Evolutionary conservation across 2,329 filamentous ascomycete genomes (phyloP).

Genomic region (Dothistroma pini): DNA sequence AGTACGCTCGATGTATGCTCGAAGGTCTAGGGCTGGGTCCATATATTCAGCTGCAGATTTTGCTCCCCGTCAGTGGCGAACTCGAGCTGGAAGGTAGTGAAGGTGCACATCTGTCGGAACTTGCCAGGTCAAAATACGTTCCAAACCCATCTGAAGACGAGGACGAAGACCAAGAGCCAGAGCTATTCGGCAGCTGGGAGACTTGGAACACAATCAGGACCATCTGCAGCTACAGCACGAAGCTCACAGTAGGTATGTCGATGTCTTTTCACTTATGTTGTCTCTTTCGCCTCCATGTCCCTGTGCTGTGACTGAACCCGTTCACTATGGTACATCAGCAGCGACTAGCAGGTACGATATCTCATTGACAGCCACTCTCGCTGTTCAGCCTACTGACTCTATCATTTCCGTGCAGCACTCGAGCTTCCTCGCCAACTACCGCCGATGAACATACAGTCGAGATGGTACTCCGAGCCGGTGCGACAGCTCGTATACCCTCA

Average conservation of each 20-base stretch:
- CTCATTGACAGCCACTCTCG: not conserved
- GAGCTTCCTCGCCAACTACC: constrained; percentile 59
- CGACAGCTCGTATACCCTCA: constrained; percentile 53
- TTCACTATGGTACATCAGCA: not conserved
- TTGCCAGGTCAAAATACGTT: constrained; percentile 38
- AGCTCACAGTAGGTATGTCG: constrained; percentile 76
- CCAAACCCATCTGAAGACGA: constrained; percentile 17
- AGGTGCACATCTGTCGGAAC: constrained; percentile 51
- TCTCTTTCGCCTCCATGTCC: constrained; percentile 4
- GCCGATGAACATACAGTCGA: constrained; percentile 51
- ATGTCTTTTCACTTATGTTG: constrained; percentile 1
- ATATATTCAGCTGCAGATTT: constrained; percentile 75
- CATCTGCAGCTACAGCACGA: constrained; percentile 76
- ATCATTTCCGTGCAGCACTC: constrained; percentile 45
- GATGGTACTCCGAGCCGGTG: constrained; percentile 63
- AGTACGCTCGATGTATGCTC: constrained; percentile 79
- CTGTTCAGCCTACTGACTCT: constrained; percentile 6
- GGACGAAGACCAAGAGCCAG: constrained; percentile 23
- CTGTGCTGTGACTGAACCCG: not conserved
- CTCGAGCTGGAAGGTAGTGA: constrained; percentile 55
- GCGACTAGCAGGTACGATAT: constrained; percentile 7
- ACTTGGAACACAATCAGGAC: constrained; percentile 86
- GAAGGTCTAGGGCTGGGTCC: constrained; percentile 72
- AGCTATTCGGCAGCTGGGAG: constrained; percentile 81
- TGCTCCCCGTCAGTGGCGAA: constrained; percentile 79